These are phyloP conservation scores for Fragilariopsis cylindrus DNA, from an alignment of 108 stramenopile species.

Conservation along the genomic window DNA sequence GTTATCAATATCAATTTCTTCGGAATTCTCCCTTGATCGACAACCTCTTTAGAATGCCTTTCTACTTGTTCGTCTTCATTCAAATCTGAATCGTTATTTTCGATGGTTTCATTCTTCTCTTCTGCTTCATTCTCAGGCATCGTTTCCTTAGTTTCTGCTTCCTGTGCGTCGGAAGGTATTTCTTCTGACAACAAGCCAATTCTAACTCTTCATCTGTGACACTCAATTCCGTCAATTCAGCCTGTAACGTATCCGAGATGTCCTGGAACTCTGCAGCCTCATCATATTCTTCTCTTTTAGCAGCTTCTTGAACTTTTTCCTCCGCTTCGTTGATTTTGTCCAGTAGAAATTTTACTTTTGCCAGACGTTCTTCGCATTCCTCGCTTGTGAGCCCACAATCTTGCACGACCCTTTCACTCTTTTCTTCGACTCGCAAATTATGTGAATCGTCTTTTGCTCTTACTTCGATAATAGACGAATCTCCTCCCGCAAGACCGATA, in stretches of 20 bases:
- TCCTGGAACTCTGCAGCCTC: slow-evolving; percentile 54
- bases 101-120: background rate
- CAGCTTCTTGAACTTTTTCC: slow-evolving; percentile 45
- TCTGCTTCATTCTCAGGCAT: background rate
- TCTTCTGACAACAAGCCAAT: slow-evolving; percentile 38
- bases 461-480: slow-evolving; percentile 3
- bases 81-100: background rate
- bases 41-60: background rate
- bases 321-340: slow-evolving; percentile 35
- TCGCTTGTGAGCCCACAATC: slow-evolving; percentile 25
- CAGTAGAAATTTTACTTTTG: slow-evolving; percentile 38
- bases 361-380: slow-evolving; percentile 21
- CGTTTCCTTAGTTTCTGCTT: background rate
- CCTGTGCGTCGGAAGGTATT: background rate
- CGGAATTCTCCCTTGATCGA: background rate
- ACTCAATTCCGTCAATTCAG: slow-evolving; percentile 37
- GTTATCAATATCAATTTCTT: slow-evolving; percentile 1
- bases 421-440: background rate
- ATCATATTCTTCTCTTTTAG: slow-evolving; percentile 51
- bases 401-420: background rate
- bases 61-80: background rate
- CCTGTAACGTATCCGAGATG: slow-evolving; percentile 32
- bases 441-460: slow-evolving; percentile 3
- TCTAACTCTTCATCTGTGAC: slow-evolving; percentile 57
- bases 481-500: slow-evolving; percentile 27